Conservation (phyloP, 148 eudicot genomes). For the Diospyros lotus region DNA sequence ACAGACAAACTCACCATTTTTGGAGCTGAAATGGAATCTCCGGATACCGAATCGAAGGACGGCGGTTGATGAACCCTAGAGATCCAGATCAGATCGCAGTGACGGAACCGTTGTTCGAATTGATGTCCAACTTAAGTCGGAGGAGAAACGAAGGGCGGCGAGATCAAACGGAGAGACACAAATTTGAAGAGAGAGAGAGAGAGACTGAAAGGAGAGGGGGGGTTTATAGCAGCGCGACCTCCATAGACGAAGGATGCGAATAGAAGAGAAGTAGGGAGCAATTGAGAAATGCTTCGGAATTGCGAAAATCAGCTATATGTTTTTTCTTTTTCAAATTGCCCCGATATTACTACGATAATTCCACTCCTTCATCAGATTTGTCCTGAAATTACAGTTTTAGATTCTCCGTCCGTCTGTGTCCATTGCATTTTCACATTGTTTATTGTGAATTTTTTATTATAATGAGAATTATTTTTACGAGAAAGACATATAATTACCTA, state of each 20-base stretch:
- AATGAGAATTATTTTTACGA: too few species aligned
- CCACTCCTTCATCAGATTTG: too few species aligned
- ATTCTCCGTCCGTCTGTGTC: too few species aligned
- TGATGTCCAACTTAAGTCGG: not conserved
- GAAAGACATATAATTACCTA: too few species aligned
- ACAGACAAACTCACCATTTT: slow-evolving; percentile 32
- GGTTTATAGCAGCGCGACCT: slow-evolving; percentile 4
- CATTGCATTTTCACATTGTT: too few species aligned
- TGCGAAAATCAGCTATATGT: not conserved
- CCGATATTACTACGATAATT: too few species aligned
- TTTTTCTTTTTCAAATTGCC: too few species aligned
- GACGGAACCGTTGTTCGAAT: not conserved
- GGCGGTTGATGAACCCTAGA: too few species aligned
- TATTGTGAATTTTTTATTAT: too few species aligned
- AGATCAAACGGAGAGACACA: not conserved
- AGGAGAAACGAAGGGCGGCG: not conserved
- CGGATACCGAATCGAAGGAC: not conserved
- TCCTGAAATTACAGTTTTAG: too few species aligned
- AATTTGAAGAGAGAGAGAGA: not conserved
- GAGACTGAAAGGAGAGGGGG: not conserved
- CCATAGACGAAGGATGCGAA: not conserved
- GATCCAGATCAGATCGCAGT: too few species aligned
- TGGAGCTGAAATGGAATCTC: not conserved
- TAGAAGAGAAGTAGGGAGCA: not conserved
- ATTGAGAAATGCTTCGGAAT: slow-evolving; percentile 10